Conservation (phyloP, 1,284 basidiomycete species). For the Clitocybe nebularis region DNA sequence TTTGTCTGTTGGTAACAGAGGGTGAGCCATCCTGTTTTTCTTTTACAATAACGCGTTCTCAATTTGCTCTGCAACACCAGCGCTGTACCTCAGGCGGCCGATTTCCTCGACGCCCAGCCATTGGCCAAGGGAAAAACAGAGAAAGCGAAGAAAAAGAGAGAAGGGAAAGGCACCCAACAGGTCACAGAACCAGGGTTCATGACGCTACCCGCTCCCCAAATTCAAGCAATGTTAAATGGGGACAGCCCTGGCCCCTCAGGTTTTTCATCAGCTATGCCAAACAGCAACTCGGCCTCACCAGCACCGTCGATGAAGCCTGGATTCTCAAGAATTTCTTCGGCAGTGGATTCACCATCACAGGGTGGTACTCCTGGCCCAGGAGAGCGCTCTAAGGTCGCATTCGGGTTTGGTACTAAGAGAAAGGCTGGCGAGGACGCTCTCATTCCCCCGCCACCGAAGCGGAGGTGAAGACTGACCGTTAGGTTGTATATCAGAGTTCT, state of each 20-base stretch:
- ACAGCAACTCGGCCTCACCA: conserved; percentile 49
- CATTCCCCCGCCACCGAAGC: conserved; percentile 39
- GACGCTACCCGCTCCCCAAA: conserved; percentile 56
- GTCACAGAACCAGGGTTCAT: conserved; percentile 62
- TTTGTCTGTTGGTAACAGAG: conserved; percentile 88
- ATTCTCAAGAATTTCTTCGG: conserved; percentile 66
- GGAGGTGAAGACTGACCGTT: conserved; percentile 37
- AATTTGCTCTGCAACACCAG: too few species aligned
- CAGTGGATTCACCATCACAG: conserved; percentile 43
- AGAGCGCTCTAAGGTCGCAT: conserved; percentile 69
- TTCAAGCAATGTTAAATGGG: conserved; percentile 35
- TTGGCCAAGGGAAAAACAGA: conserved; percentile 75
- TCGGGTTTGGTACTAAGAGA: conserved; percentile 73
- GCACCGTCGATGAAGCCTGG: conserved; percentile 62
- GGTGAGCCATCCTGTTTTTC: conserved; percentile 45
- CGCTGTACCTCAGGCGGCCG: conserved; percentile 74
- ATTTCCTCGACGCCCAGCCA: conserved; percentile 75
- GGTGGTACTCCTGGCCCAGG: conserved; percentile 50
- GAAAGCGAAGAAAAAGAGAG: conserved; percentile 71
- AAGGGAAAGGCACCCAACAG: conserved; percentile 39
- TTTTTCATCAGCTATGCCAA: conserved; percentile 25
- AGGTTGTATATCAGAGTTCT: conserved; percentile 2
- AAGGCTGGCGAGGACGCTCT: conserved; percentile 63
- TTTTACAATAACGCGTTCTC: conserved; percentile 12
- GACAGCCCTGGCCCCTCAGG: conserved; percentile 44